These are phyloP conservation scores for Nicotiana paniculata DNA, from an alignment of 257 asterid genomes.

Conservation along the genomic window DNA sequence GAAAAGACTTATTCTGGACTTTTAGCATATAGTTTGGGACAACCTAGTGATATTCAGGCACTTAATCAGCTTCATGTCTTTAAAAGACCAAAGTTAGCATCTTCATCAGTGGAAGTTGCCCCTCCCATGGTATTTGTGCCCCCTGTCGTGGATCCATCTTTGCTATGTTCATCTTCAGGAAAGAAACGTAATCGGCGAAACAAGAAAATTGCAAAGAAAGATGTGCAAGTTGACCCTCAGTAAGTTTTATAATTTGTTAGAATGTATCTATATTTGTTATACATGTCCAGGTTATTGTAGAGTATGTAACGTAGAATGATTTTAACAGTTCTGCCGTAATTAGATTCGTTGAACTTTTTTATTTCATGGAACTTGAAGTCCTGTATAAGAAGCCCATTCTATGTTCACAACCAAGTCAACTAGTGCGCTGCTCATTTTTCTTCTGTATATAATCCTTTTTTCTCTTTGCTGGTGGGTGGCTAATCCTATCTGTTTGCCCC, in stretches of 20 bases:
- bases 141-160: constrained; percentile 13
- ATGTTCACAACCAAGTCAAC: not conserved
- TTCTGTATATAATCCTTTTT: not conserved
- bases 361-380: not conserved
- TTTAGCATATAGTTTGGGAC: constrained; percentile 13
- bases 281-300: not conserved
- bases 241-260: constrained; percentile 19
- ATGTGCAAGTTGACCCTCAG: constrained; percentile 20
- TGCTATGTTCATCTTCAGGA: constrained; percentile 2
- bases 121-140: constrained; percentile 40
- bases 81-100: constrained; percentile 24
- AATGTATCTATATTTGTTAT: not conserved
- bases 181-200: constrained; percentile 17
- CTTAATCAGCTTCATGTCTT: constrained; percentile 21
- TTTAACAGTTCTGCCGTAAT: not conserved
- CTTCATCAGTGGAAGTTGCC: constrained; percentile 2
- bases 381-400: not conserved
- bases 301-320: not conserved
- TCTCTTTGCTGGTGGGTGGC: not conserved
- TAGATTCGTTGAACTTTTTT: not conserved
- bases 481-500: not conserved
- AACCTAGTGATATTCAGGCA: constrained; percentile 3
- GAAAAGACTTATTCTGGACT: not conserved
- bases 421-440: not conserved
- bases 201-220: constrained; percentile 25